Conservation (phyloP, 495 filamentous ascomycete species). For the Podospora didyma region DNA sequence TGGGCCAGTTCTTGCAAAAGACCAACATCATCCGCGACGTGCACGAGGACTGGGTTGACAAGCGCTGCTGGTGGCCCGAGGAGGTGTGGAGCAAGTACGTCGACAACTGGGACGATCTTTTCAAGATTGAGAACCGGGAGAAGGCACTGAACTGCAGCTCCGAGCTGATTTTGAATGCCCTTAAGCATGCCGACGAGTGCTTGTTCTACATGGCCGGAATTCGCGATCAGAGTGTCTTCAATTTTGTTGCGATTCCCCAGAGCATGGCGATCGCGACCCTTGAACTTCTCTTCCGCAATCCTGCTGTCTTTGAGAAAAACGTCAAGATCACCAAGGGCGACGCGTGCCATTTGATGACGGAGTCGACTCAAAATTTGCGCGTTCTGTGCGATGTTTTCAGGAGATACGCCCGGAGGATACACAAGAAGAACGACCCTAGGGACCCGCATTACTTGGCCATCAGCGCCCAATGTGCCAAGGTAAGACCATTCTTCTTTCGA, state of each 20-base stretch:
- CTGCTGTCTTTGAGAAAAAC: constrained; percentile 77
- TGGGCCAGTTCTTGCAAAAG: constrained; percentile 97
- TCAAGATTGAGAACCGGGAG: constrained; percentile 73
- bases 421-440: constrained; percentile 89
- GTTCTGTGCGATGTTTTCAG: constrained; percentile 77
- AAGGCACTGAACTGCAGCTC: constrained; percentile 84
- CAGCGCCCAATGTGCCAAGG: constrained; percentile 84
- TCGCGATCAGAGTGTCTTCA: constrained; percentile 98
- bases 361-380: constrained; percentile 84
- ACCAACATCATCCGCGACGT: constrained; percentile 98
- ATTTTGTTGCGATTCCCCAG: constrained; percentile 98
- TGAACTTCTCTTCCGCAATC: constrained; percentile 89
- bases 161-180: constrained; percentile 87
- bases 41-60: constrained; percentile 82
- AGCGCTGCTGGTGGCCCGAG: constrained; percentile 87
- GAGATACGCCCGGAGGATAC: constrained; percentile 71
- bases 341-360: constrained; percentile 85
- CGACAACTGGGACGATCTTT: constrained; percentile 82
- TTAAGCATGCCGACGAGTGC: constrained; percentile 86
- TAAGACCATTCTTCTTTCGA: constrained; percentile 39
- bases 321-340: constrained; percentile 96
- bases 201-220: constrained; percentile 96
- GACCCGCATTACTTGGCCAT: constrained; percentile 94
- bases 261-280: constrained; percentile 96
- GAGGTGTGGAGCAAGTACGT: constrained; percentile 97